Evolutionary conservation across 1,139 yeast genomes (phyloP).

Genomic region (Blastobotrys buckinghamii): DNA sequence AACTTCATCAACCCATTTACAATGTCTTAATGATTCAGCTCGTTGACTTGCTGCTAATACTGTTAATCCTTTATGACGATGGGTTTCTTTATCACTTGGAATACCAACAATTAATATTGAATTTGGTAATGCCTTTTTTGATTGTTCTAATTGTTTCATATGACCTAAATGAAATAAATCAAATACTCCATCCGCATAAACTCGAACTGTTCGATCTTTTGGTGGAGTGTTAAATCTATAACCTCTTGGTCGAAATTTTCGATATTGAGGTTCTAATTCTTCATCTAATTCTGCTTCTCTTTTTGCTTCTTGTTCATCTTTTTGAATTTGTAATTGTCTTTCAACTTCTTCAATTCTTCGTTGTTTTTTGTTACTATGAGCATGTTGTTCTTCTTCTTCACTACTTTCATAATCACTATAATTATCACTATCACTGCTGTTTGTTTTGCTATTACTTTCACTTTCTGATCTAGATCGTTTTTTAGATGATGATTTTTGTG

Average conservation of each 20-base stretch:
- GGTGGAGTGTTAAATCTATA: slow-evolving; percentile 73
- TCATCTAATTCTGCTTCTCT: slow-evolving; percentile 51
- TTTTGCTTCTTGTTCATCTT: slow-evolving; percentile 14
- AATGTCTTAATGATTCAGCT: slow-evolving; percentile 80
- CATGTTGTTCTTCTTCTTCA: neutral
- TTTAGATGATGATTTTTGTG: slow-evolving; percentile 2
- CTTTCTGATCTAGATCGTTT: slow-evolving; percentile 1
- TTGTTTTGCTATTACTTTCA: neutral
- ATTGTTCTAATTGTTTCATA: slow-evolving; percentile 95
- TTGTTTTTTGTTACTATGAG: slow-evolving; percentile 4
- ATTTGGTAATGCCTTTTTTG: slow-evolving; percentile 85
- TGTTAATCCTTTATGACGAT: slow-evolving; percentile 86
- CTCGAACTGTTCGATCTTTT: slow-evolving; percentile 74
- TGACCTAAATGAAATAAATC: slow-evolving; percentile 95
- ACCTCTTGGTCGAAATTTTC: slow-evolving; percentile 36
- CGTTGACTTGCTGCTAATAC: slow-evolving; percentile 85
- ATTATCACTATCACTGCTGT: neutral
- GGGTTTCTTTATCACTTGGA: slow-evolving; percentile 87
- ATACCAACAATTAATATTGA: slow-evolving; percentile 84
- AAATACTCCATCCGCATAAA: slow-evolving; percentile 97
- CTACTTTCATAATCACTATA: slow-evolving; percentile 1
- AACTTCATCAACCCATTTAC: slow-evolving; percentile 97
- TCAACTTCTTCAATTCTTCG: slow-evolving; percentile 12
- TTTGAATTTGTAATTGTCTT: slow-evolving; percentile 15
- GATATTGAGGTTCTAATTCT: slow-evolving; percentile 41